Evolutionary conservation across 345 rosid species (phyloP).

Genomic region (Nasturtium officinale): DNA sequence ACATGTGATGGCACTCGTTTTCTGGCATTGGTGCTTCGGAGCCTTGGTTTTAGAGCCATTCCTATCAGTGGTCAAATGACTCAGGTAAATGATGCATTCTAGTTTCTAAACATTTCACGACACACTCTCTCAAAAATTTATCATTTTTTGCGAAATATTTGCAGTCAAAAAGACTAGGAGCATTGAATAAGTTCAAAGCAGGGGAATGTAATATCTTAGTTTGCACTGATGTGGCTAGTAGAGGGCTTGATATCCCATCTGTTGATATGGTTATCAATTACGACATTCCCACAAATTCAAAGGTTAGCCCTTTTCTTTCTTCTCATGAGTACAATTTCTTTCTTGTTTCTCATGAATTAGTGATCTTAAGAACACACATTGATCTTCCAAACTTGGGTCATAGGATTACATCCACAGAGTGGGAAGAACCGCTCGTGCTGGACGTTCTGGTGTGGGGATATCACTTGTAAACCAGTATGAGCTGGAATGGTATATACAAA

Average conservation of each 20-base stretch:
- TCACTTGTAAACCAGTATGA: constrained; percentile 92
- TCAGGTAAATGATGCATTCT: constrained; percentile 54
- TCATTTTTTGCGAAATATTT: constrained; percentile 9
- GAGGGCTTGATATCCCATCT: constrained; percentile 96
- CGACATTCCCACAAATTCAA: constrained; percentile 71
- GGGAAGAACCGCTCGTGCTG: constrained; percentile 97
- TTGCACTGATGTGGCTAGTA: constrained; percentile 96
- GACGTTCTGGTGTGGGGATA: constrained; percentile 89
- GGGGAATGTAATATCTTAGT: constrained; percentile 91
- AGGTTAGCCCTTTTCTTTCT: constrained; percentile 26
- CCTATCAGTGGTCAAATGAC: constrained; percentile 98
- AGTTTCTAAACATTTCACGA: neutral
- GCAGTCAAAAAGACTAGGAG: constrained; percentile 94
- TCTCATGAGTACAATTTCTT: neutral
- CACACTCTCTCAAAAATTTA: neutral
- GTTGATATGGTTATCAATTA: constrained; percentile 97
- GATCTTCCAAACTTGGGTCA: constrained; percentile 19
- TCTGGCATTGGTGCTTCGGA: constrained; percentile 76
- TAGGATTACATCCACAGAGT: constrained; percentile 93
- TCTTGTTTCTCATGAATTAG: constrained; percentile 5
- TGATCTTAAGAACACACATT: constrained; percentile 1
- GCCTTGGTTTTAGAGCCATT: constrained; percentile 87
- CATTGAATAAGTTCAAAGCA: constrained; percentile 89
- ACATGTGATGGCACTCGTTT: constrained; percentile 86
- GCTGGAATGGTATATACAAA: constrained; percentile 87